Conservation (phyloP, 225 moss, liverwort and hornwort species). For the Marchantia polymorpha region DNA sequence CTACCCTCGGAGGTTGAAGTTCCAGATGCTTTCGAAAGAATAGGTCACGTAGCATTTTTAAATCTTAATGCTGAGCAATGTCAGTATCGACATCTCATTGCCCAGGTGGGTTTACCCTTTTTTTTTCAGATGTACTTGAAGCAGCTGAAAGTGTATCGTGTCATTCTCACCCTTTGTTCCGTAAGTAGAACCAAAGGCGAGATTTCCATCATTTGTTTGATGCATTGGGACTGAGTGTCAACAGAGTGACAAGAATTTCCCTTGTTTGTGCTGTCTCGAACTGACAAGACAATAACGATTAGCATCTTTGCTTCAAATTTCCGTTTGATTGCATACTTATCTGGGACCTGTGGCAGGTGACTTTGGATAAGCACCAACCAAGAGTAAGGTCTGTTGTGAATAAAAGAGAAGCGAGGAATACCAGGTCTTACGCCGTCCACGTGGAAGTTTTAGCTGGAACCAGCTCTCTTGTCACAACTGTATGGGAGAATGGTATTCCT, state of each 20-base stretch:
- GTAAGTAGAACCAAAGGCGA: no score
- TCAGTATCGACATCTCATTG: conserved; percentile 75
- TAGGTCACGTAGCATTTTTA: conserved; percentile 85
- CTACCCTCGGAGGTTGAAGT: conserved; percentile 60
- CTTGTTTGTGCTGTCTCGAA: background rate
- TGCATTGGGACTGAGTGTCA: no score
- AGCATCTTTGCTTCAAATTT: no score
- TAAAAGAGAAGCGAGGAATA: conserved; percentile 56
- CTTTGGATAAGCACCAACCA: conserved; percentile 77
- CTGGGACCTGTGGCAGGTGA: conserved; percentile 31
- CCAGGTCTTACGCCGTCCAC: conserved; percentile 64
- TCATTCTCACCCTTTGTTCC: no score
- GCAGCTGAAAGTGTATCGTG: no score
- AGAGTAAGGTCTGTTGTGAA: conserved; percentile 77
- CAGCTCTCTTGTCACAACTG: conserved; percentile 75
- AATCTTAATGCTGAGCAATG: conserved; percentile 67
- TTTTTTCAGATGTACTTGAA: background rate
- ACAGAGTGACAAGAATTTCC: background rate
- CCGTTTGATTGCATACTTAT: background rate
- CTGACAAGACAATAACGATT: no score
- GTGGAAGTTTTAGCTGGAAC: conserved; percentile 93
- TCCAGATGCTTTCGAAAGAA: conserved; percentile 60
- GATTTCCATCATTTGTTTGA: no score
- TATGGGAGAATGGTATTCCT: conserved; percentile 67
- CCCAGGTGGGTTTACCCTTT: conserved; percentile 48